These are phyloP conservation scores for Chamaecyparis obtusa DNA, from an alignment of 75 land plant genomes.

Conservation along the genomic window DNA sequence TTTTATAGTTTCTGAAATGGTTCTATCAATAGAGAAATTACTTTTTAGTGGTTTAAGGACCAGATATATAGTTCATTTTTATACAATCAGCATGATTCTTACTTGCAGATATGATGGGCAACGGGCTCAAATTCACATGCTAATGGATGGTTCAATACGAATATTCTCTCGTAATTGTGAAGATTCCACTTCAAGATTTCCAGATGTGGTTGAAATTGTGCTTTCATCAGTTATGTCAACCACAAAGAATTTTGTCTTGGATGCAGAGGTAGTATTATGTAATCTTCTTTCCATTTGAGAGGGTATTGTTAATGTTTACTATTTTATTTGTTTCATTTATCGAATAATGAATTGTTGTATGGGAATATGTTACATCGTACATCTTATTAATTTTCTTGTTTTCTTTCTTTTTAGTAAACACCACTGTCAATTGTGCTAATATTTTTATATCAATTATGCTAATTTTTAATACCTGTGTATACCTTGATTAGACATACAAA, in stretches of 20 bases:
- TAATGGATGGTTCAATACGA: slow-evolving; percentile 66
- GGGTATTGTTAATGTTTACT: background rate
- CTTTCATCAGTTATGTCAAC: slow-evolving; percentile 35
- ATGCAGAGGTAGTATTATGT: slow-evolving; percentile 74
- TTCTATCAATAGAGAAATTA: background rate
- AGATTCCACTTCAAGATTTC: slow-evolving; percentile 83
- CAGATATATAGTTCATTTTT: background rate
- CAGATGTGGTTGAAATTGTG: slow-evolving; percentile 80
- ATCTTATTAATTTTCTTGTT: background rate
- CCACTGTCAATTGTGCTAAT: background rate
- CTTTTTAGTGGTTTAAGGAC: background rate
- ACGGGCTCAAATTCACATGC: slow-evolving; percentile 91
- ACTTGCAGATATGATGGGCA: slow-evolving; percentile 91
- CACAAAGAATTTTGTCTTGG: slow-evolving; percentile 65
- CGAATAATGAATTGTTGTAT: background rate
- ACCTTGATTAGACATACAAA: background rate
- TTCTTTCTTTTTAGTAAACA: background rate
- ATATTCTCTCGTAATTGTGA: slow-evolving; percentile 95
- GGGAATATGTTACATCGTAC: background rate
- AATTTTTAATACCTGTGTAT: background rate
- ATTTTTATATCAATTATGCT: background rate
- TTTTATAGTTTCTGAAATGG: background rate
- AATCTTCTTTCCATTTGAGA: background rate
- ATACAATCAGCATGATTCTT: background rate
- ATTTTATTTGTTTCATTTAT: background rate